Percentiles rank a stretch among this genome's conserved stretches.
Conservation (phyloP, 2,329 filamentous ascomycete genomes). For the Cercospora sp. region DNA sequence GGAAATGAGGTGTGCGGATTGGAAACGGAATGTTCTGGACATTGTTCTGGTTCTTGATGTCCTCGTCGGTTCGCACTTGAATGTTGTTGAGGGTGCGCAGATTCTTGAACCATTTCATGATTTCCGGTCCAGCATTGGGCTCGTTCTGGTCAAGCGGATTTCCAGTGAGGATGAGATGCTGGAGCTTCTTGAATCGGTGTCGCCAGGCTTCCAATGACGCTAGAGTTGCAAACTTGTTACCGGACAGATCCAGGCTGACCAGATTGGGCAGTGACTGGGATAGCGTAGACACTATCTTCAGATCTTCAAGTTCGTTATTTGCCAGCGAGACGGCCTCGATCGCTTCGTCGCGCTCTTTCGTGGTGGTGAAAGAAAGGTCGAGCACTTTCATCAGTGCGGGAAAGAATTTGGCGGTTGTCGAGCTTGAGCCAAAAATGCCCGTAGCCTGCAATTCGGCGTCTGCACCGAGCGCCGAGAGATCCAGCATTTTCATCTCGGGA, state of each 20-base stretch:
- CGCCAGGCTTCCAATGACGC: slow-evolving; percentile 73
- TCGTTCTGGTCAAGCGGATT: slow-evolving; percentile 65
- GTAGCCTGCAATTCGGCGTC: slow-evolving; percentile 71
- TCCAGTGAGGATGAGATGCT: slow-evolving; percentile 75
- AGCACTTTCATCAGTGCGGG: slow-evolving; percentile 87
- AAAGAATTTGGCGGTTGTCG: slow-evolving; percentile 82
- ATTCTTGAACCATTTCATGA: slow-evolving; percentile 80
- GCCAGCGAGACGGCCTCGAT: slow-evolving; percentile 81
- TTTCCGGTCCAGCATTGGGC: slow-evolving; percentile 61
- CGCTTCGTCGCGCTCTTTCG: slow-evolving; percentile 70
- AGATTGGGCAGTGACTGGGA: slow-evolving; percentile 80
- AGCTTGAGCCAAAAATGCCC: slow-evolving; percentile 71
- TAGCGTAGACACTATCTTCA: slow-evolving; percentile 71
- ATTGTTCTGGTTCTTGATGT: slow-evolving; percentile 60
- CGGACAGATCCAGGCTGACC: slow-evolving; percentile 83
- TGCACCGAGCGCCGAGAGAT: slow-evolving; percentile 73
- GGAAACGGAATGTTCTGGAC: slow-evolving; percentile 59
- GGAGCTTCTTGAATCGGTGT: slow-evolving; percentile 72
- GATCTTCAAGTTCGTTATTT: slow-evolving; percentile 73
- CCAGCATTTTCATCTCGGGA: slow-evolving; percentile 68
- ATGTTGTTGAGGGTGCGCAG: slow-evolving; percentile 74
- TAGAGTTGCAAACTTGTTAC: slow-evolving; percentile 72
- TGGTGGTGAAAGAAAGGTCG: slow-evolving; percentile 71
- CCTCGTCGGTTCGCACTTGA: slow-evolving; percentile 70
- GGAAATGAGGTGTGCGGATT: slow-evolving; percentile 66